Conservation (phyloP, 805 yeast genomes). For the Candida montana region DNA sequence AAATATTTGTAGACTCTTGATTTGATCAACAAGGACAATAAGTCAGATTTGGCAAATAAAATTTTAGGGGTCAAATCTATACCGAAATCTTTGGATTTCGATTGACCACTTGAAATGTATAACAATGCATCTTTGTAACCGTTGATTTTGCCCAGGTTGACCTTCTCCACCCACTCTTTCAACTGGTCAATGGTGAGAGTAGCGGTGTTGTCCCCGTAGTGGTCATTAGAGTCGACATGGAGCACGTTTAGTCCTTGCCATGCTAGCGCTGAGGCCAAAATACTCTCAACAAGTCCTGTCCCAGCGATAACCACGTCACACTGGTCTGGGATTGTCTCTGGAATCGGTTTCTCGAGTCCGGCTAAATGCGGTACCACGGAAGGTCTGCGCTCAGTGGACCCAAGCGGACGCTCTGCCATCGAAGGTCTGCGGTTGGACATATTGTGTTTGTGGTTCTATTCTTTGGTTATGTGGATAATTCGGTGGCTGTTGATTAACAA, state of each 20-base stretch:
- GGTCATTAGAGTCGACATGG: conserved; percentile 78
- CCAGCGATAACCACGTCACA: conserved; percentile 91
- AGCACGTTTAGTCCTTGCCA: conserved; percentile 98
- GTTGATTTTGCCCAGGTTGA: conserved; percentile 36
- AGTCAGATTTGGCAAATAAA: conserved; percentile 85
- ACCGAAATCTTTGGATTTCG: conserved; percentile 65
- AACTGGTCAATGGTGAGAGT: conserved; percentile 84
- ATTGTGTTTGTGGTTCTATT: neutral
- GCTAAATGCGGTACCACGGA: conserved; percentile 61
- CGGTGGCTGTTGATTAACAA: neutral
- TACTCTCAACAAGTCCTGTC: conserved; percentile 84
- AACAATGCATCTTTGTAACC: conserved; percentile 67
- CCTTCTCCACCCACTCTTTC: conserved; percentile 73
- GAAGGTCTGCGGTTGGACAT: conserved; percentile 46
- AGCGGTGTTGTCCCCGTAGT: conserved; percentile 87
- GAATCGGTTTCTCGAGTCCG: conserved; percentile 71
- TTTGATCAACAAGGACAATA: conserved; percentile 70
- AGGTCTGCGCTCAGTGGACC: conserved; percentile 26
- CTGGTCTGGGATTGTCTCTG: conserved; percentile 53
- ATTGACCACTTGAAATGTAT: conserved; percentile 60
- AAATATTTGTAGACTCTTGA: conserved; percentile 86
- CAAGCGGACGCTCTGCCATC: conserved; percentile 64
- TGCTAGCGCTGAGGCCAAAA: conserved; percentile 87
- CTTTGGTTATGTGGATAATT: neutral
- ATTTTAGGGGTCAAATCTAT: conserved; percentile 84